Conservation (phyloP, 192 early-diverging fungal genomes). For the Chytriomyces confervae region DNA sequence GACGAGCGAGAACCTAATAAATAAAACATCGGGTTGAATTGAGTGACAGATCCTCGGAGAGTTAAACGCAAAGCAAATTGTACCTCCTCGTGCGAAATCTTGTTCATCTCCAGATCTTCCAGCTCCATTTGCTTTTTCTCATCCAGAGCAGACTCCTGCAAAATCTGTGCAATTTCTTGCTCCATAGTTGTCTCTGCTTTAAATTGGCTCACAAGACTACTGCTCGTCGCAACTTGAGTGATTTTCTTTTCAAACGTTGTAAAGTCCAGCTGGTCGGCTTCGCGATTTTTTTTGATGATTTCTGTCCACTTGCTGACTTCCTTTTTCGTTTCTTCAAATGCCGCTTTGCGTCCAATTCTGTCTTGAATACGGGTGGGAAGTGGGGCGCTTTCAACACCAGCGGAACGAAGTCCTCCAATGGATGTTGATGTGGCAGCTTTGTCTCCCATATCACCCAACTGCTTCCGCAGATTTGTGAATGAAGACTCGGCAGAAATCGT, state of each 20-base stretch:
- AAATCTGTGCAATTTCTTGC: constrained; percentile 70
- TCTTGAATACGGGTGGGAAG: constrained; percentile 84
- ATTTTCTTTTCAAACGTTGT: background rate
- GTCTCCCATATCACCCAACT: constrained; percentile 58
- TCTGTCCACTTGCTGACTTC: constrained; percentile 84
- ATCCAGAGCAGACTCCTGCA: constrained; percentile 75
- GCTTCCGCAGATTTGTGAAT: constrained; percentile 72
- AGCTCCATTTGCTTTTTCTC: constrained; percentile 80
- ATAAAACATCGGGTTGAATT: constrained; percentile 5
- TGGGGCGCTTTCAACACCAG: constrained; percentile 63
- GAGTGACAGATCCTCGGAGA: constrained; percentile 4
- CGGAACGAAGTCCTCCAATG: constrained; percentile 48
- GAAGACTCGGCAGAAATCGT: constrained; percentile 65
- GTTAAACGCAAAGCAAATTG: constrained; percentile 11
- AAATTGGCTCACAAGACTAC: constrained; percentile 68
- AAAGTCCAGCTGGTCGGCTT: constrained; percentile 84
- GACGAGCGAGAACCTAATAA: constrained; percentile 57
- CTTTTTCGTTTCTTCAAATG: constrained; percentile 82
- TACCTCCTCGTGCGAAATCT: constrained; percentile 82
- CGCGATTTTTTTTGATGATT: constrained; percentile 80
- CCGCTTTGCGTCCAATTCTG: constrained; percentile 82
- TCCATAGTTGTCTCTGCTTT: constrained; percentile 74
- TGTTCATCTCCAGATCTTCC: constrained; percentile 87
- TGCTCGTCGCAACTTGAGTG: constrained; percentile 56
- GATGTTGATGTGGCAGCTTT: constrained; percentile 43